Evolutionary conservation across 75 land plant species (phyloP), one percentile per base, ranked within the genome.

Genomic region (Ceratopteris richardii): DNA sequence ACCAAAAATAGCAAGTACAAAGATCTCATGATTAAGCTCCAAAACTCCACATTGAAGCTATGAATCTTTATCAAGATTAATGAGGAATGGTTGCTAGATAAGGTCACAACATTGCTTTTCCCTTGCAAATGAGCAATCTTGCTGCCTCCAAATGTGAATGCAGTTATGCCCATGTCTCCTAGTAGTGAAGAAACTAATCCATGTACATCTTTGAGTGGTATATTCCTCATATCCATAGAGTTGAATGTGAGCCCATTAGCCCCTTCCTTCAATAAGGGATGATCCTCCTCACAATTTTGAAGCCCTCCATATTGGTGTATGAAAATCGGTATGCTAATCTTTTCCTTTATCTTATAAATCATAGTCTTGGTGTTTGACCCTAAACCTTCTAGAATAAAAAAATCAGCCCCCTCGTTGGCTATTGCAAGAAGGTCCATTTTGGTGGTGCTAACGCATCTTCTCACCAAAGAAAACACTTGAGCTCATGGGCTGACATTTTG

Each of bases 341-440:
- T 50, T 56, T 61, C 53, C 44, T 62, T 62, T 6, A 85, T 57
- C 37, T 64, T 66, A 7, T 58, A 61, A 5, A 70, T 62, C 1
- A 62, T 16, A 7, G 16, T 60, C 33, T 56, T 63, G 36, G 20
- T 57, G 33, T 55, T 9, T n/a, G 58, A 56, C 33, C 53, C 64
- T 16, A 54, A 69, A 22, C 24, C 28, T 26, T 52, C 44, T 22
- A 78, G 71, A 27, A 93, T 63, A 11, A 93, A 71, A 51, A 88
- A 74, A 66, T 88, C 98, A 50, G 95, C 98, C 66, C 98, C 98
- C 64, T 93, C 98, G 60, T 71, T 74, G 42, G 62, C 74, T 17
- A 87, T 74, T 62, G 98, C 98, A 63, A 28, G 63, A 29, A 69
- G 36, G n/a, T 95, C 98, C 58, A 87, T 80, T 51, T 67, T 26